Percentiles rank a stretch among this genome's conserved stretches.
These are phyloP conservation scores for Hypoxylon lenormandii DNA, from an alignment of 495 filamentous ascomycete genomes.

Conservation along the genomic window DNA sequence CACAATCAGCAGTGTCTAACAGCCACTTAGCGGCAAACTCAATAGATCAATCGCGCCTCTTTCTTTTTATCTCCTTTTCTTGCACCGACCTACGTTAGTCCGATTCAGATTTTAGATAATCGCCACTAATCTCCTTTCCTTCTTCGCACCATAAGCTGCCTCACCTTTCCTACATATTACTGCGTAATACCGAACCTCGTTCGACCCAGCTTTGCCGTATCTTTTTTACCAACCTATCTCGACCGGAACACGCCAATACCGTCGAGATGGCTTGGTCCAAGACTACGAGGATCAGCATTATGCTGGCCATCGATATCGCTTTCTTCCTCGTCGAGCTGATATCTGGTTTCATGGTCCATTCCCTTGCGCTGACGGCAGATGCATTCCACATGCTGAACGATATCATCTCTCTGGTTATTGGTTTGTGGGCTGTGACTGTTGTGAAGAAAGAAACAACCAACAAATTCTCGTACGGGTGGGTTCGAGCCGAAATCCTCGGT, in stretches of 20 bases:
- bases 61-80: conserved; percentile 17
- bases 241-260: conserved; percentile 19
- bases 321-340: conserved; percentile 93
- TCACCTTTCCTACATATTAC: conserved; percentile 8
- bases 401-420: conserved; percentile 91
- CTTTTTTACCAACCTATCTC: not conserved
- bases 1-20: conserved; percentile 12
- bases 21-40: conserved; percentile 6
- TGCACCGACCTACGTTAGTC: conserved; percentile 1
- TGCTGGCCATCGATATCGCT: conserved; percentile 86
- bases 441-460: conserved; percentile 82
- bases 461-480: conserved; percentile 96
- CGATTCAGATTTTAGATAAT: conserved; percentile 1
- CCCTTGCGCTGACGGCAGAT: conserved; percentile 92
- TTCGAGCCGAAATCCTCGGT: conserved; percentile 97
- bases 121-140: conserved; percentile 31
- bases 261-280: conserved; percentile 87
- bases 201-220: not conserved
- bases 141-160: not conserved
- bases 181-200: not conserved
- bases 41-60: conserved; percentile 14
- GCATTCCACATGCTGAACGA: conserved; percentile 99
- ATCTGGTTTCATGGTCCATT: conserved; percentile 85
- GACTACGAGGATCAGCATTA: conserved; percentile 87
- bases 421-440: conserved; percentile 93